Evolutionary conservation across 805 yeast genomes (phyloP).

Genomic region (Sugiyamaella chiloensis): DNA sequence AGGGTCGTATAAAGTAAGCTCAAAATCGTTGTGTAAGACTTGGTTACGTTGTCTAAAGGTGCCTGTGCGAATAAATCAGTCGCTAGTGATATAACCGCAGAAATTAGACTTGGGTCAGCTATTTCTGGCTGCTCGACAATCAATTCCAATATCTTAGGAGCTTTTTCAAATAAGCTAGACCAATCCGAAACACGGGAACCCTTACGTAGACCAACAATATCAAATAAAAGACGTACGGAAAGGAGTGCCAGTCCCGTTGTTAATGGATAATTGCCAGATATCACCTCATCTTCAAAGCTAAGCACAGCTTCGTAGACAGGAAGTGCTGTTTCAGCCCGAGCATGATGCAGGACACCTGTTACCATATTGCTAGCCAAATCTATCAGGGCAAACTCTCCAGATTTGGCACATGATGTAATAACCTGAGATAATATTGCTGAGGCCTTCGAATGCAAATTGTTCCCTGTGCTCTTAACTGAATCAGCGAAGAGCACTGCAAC

Average conservation of each 20-base stretch:
- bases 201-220: conserved; percentile 34
- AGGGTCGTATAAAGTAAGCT: not conserved
- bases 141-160: conserved; percentile 3
- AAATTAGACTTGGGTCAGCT: not conserved
- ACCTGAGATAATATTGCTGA: conserved; percentile 40
- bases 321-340: conserved; percentile 30
- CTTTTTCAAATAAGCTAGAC: conserved; percentile 22
- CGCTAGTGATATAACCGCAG: conserved; percentile 8
- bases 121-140: not conserved
- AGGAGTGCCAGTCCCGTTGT: not conserved
- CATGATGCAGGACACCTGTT: conserved; percentile 33
- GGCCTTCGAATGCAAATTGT: conserved; percentile 72
- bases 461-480: conserved; percentile 67
- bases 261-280: not conserved
- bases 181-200: conserved; percentile 38
- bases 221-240: conserved; percentile 22
- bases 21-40: conserved; percentile 14
- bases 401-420: conserved; percentile 13
- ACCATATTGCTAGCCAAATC: conserved; percentile 24
- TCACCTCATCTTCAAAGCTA: conserved; percentile 5
- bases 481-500: conserved; percentile 64
- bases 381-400: conserved; percentile 11
- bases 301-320: conserved; percentile 22
- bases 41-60: conserved; percentile 22
- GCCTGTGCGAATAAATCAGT: conserved; percentile 19